Evolutionary conservation across 805 yeast genomes (phyloP), one percentile per base, ranked within the genome.

Genomic region (Candida boidinii): DNA sequence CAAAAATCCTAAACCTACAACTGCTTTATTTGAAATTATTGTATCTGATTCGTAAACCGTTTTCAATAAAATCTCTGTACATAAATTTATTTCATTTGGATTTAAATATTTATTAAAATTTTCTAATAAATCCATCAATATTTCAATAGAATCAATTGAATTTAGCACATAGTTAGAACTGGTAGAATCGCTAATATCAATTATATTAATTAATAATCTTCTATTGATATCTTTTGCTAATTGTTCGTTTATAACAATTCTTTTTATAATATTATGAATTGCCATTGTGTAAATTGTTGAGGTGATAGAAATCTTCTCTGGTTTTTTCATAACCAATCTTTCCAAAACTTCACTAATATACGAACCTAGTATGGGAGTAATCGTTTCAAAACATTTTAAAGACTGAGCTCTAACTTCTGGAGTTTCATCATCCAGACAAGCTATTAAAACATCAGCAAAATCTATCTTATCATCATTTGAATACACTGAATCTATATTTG

Each of bases 331-430:
- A 7, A 48, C 29, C n/a, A 54, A 38, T 1, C 42, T 33, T 7
- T 63, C 42, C 10, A 69, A 44, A 3, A 51, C 47, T n/a, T 51
- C 37, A 5, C 53, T 43, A 12, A 55, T 57, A 8, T 53, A 54
- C 23, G 48, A 42, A 11, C 57, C 51, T 23, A 70, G 43, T 19
- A 46, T 54, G 12, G 64, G 60, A n/a, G 69, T 52, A 23, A 69
- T 42, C 5, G 46, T 44, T 26, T 46, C 46, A 29, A 58, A 50
- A 31, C 80, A 69, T 40, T 73, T 73, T 29, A 82, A 70, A 0
- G 92, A 80, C 50, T 79, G 83, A 43, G 72, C 76, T 48, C 82
- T 83, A 1, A 84, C 88, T 42, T 82, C 88, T 5, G 83, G 60
- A 42, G 74, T 74, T 29, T 68, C 64, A 48, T 84, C 94, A 11